Percentiles rank a stretch among this genome's conserved stretches.
Evolutionary conservation across 2,329 filamentous ascomycete genomes (phyloP).

Genomic region (Ophiostoma ulmi): DNA sequence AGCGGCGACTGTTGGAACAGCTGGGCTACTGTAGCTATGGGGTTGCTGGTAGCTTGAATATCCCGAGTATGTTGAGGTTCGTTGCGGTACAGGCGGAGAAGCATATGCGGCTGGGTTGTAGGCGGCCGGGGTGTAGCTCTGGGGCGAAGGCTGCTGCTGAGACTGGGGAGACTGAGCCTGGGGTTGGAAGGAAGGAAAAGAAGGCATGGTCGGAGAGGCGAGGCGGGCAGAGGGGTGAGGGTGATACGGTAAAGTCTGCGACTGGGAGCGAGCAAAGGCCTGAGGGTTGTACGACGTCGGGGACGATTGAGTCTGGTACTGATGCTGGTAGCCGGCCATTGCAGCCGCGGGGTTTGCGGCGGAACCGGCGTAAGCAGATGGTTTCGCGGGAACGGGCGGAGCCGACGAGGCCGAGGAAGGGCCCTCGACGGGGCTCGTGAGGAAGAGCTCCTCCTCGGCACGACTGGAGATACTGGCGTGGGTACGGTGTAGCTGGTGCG

Average conservation of each 20-base stretch:
- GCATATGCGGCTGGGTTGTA: constrained; percentile 60
- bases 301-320: constrained; percentile 45
- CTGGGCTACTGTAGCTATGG: constrained; percentile 40
- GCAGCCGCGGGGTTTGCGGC: constrained; percentile 32
- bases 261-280: constrained; percentile 55
- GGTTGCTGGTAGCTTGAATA: constrained; percentile 39
- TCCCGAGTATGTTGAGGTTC: constrained; percentile 48
- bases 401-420: constrained; percentile 24
- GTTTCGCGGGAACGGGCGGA: constrained; percentile 28
- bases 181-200: constrained; percentile 27
- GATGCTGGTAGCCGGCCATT: constrained; percentile 49
- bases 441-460: constrained; percentile 59
- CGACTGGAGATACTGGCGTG: constrained; percentile 27
- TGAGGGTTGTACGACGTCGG: constrained; percentile 63
- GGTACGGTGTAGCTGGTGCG: constrained; percentile 19
- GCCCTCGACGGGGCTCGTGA: constrained; percentile 45
- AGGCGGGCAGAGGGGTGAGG: constrained; percentile 34
- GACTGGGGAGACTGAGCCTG: constrained; percentile 33
- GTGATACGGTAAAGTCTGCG: constrained; percentile 45
- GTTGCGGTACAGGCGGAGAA: constrained; percentile 39
- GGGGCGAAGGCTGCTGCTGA: constrained; percentile 31
- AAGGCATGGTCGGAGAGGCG: constrained; percentile 37
- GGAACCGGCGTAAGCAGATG: constrained; percentile 37
- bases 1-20: constrained; percentile 34
- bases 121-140: constrained; percentile 47